Conservation (phyloP, 257 asterid genomes). For the Scutellaria minor region DNA sequence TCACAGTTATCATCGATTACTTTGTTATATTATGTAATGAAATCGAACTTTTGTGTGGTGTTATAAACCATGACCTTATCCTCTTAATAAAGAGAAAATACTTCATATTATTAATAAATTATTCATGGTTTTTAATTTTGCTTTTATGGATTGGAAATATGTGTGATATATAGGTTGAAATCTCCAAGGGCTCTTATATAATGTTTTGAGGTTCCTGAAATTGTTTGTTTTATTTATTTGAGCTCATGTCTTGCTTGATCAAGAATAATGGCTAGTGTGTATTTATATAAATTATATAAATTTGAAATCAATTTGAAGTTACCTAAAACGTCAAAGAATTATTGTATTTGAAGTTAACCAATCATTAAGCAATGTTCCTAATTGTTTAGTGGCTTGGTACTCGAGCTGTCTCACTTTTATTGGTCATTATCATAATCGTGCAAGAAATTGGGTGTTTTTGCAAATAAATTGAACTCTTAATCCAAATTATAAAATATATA, state of each 20-base stretch:
- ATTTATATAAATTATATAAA: too few relatives aligned
- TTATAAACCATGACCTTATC: conserved; percentile 11
- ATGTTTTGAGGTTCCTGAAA: too few relatives aligned
- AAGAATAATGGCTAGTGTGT: too few relatives aligned
- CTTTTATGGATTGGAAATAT: too few relatives aligned
- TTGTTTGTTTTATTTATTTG: too few relatives aligned
- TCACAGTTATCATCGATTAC: not conserved
- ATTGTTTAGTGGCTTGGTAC: not conserved
- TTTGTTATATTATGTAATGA: conserved; percentile 21
- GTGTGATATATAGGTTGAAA: too few relatives aligned
- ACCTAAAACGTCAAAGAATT: too few relatives aligned
- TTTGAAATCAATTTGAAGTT: too few relatives aligned
- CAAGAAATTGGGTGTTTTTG: not conserved
- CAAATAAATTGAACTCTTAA: not conserved
- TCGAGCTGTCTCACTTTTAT: not conserved
- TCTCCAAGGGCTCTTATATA: too few relatives aligned
- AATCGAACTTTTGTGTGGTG: conserved; percentile 20
- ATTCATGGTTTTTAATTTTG: too few relatives aligned
- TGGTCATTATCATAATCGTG: not conserved
- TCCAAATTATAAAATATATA: conserved; percentile 14
- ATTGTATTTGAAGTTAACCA: not conserved
- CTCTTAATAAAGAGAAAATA: conserved; percentile 36
- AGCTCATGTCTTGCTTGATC: too few relatives aligned
- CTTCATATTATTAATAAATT: conserved; percentile 8
- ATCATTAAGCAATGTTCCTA: not conserved